Evolutionary conservation across 305 asterid genomes (phyloP).

Genomic region (Plantago lanceolata): DNA sequence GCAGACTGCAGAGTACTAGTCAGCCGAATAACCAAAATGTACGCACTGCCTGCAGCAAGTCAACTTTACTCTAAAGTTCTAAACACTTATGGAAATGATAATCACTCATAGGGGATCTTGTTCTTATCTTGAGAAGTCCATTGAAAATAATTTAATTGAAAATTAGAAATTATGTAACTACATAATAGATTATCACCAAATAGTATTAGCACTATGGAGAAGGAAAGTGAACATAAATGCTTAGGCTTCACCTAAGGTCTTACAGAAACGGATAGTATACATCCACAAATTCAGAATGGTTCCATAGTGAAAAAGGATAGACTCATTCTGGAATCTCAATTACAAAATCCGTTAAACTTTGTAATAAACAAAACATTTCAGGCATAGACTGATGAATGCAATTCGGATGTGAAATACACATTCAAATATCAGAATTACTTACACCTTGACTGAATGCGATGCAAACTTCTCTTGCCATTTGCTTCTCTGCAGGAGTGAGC

Average conservation of each 20-base stretch:
- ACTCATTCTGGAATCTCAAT: not conserved
- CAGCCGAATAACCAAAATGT: no score
- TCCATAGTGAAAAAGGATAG: not conserved
- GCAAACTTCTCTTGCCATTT: constrained; percentile 96
- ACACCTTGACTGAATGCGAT: constrained; percentile 89
- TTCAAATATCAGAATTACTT: constrained; percentile 34
- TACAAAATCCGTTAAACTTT: not conserved
- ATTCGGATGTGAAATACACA: constrained; percentile 9
- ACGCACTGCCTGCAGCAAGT: no score
- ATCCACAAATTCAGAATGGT: constrained; percentile 1
- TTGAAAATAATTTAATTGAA: constrained; percentile 14
- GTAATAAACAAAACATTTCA: not conserved
- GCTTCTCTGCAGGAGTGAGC: constrained; percentile 88
- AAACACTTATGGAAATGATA: no score
- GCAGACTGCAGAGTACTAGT: no score
- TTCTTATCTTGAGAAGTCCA: not conserved
- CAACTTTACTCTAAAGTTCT: no score
- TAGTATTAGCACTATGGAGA: no score
- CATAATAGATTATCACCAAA: not conserved
- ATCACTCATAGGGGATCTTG: not conserved
- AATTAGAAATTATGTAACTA: constrained; percentile 3
- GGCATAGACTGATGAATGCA: not conserved
- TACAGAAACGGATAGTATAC: no score
- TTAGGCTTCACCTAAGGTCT: no score
- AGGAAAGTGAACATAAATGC: no score